phyloP scores from a whole-genome alignment of 345 rosid species.

The Erodium maritimum region DNA sequence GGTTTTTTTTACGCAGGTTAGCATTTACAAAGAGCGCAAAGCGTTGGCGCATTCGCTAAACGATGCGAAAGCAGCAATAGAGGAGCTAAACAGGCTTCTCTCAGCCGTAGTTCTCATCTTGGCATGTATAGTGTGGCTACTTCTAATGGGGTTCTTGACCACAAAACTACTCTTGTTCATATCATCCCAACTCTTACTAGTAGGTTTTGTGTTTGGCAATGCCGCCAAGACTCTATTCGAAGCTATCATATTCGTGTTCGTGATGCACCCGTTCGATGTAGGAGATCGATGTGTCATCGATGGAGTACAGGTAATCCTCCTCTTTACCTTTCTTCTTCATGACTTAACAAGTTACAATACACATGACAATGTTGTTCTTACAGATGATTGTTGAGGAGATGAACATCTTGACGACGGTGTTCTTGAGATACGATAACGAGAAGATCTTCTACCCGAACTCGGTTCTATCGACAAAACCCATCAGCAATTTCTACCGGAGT shows the following conservation, averaged over 20 bases:
- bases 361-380: constrained; percentile 37
- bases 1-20: constrained; percentile 26
- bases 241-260: too few relatives aligned
- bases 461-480: constrained; percentile 36
- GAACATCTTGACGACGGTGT: constrained; percentile 53
- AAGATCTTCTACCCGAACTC: constrained; percentile 49
- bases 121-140: constrained; percentile 31
- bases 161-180: constrained; percentile 40
- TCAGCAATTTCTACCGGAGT: constrained; percentile 55
- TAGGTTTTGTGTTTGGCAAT: constrained; percentile 48
- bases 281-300: too few relatives aligned
- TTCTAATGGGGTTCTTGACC: constrained; percentile 45
- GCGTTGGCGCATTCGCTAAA: constrained; percentile 46
- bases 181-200: constrained; percentile 48
- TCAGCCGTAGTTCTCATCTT: constrained; percentile 27
- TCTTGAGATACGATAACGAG: constrained; percentile 57
- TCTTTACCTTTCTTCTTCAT: too few relatives aligned
- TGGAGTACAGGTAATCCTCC: constrained; percentile 37
- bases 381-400: too few relatives aligned
- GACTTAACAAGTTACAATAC: not conserved
- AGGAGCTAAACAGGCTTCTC: constrained; percentile 48
- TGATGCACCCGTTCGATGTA: too few relatives aligned
- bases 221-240: constrained; percentile 44
- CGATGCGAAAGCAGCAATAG: constrained; percentile 57
- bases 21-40: constrained; percentile 47